phyloP scores from a whole-genome alignment of 768 basidiomycete species.

The Tulasnella sp. region DNA sequence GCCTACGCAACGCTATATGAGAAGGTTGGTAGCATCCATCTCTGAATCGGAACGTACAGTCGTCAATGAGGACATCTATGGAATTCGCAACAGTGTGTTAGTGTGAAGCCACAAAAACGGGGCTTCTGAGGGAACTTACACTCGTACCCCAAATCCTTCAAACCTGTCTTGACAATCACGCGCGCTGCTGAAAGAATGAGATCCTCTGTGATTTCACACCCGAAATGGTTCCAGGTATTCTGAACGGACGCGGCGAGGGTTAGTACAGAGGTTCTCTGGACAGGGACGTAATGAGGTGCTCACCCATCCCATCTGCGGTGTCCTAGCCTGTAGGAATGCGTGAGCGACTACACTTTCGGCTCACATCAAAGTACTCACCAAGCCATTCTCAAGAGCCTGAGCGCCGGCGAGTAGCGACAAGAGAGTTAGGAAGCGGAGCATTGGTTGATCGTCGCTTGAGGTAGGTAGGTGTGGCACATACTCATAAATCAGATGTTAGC shows the following conservation, averaged over 20 bases:
- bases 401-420: neutral
- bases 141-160: constrained; percentile 29
- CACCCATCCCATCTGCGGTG: constrained; percentile 13
- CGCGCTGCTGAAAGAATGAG: constrained; percentile 27
- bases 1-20: constrained; percentile 17
- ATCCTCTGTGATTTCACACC: constrained; percentile 29
- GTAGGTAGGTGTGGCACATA: too few species aligned
- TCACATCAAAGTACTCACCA: neutral
- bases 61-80: constrained; percentile 30
- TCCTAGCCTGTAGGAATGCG: constrained; percentile 1
- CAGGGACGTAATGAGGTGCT: neutral
- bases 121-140: constrained; percentile 22
- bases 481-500: too few species aligned
- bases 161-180: constrained; percentile 24
- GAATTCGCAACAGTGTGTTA: neutral
- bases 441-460: neutral
- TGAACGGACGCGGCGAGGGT: neutral
- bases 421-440: neutral
- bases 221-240: constrained; percentile 32
- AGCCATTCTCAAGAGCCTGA: constrained; percentile 8
- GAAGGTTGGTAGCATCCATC: constrained; percentile 24
- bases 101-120: neutral
- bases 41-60: constrained; percentile 25
- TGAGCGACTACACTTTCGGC: neutral
- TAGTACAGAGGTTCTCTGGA: neutral